Percentiles rank a stretch among this genome's conserved stretches.
Conservation (phyloP, 371 early-diverging fungal genomes). For the Blakeslea trispora region DNA sequence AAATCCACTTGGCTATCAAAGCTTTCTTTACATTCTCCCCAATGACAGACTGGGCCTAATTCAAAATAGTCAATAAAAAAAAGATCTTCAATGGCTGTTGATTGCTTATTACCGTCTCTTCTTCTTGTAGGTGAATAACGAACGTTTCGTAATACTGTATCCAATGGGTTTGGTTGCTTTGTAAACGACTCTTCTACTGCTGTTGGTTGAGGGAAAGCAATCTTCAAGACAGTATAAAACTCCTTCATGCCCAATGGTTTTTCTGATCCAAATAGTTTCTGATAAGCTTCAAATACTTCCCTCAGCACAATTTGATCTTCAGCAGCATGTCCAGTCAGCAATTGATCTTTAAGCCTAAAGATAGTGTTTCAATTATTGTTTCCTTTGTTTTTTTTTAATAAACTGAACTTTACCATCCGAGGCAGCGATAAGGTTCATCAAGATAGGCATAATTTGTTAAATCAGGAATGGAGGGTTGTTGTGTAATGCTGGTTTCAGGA, state of each 20-base stretch:
- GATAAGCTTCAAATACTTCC: slow-evolving; percentile 41
- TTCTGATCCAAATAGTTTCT: slow-evolving; percentile 38
- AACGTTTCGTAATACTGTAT: slow-evolving; percentile 29
- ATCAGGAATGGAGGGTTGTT: slow-evolving; percentile 45
- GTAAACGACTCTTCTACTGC: slow-evolving; percentile 27
- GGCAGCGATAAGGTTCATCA: slow-evolving; percentile 55
- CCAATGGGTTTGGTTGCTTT: slow-evolving; percentile 16
- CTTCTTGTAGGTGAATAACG: slow-evolving; percentile 33
- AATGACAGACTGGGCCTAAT: slow-evolving; percentile 41
- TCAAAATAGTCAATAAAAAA: no score
- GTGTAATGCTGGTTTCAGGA: slow-evolving; percentile 5
- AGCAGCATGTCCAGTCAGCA: slow-evolving; percentile 21
- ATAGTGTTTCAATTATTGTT: not conserved
- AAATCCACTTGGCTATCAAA: slow-evolving; percentile 41
- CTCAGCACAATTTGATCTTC: slow-evolving; percentile 39
- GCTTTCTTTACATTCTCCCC: slow-evolving; percentile 45
- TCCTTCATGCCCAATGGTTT: slow-evolving; percentile 48
- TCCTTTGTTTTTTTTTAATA: not conserved
- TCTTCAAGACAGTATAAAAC: slow-evolving; percentile 49
- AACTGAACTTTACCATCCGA: slow-evolving; percentile 56
- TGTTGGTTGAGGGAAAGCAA: slow-evolving; percentile 52
- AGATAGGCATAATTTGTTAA: slow-evolving; percentile 44
- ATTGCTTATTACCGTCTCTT: slow-evolving; percentile 41
- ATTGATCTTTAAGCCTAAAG: slow-evolving; percentile 47
- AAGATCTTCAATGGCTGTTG: no score